phyloP scores from a whole-genome alignment of 2,329 filamentous ascomycete genomes.

The Colletotrichum sp. region DNA sequence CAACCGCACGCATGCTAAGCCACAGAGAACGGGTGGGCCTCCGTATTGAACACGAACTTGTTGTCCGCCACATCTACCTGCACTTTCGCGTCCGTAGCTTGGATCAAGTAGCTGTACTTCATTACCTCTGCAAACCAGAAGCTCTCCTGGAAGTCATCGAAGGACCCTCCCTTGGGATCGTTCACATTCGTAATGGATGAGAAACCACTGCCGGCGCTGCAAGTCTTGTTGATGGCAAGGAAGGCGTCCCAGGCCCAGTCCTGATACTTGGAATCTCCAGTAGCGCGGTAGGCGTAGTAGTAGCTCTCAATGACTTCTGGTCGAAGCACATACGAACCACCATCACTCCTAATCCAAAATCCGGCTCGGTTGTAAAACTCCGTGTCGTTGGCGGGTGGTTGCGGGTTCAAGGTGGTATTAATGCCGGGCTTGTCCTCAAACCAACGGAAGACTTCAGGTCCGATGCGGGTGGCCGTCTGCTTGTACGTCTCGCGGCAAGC shows the following conservation, averaged over 20 bases:
- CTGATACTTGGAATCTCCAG: conserved; percentile 76
- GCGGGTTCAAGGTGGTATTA: conserved; percentile 43
- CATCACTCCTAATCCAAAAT: conserved; percentile 67
- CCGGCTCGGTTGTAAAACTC: conserved; percentile 71
- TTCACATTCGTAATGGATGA: conserved; percentile 72
- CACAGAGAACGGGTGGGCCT: conserved; percentile 48
- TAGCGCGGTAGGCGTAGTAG: conserved; percentile 87
- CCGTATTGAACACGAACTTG: conserved; percentile 56
- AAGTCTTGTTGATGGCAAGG: conserved; percentile 67
- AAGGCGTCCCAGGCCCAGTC: conserved; percentile 87
- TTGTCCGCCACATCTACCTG: conserved; percentile 56
- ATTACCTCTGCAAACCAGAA: conserved; percentile 89
- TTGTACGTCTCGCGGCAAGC: conserved; percentile 79
- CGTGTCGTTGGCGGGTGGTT: conserved; percentile 47
- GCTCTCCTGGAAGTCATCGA: conserved; percentile 78
- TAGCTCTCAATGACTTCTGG: conserved; percentile 84
- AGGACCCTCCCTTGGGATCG: conserved; percentile 61
- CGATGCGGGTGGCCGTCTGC: conserved; percentile 73
- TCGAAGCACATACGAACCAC: conserved; percentile 69
- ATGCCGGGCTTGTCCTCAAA: conserved; percentile 42
- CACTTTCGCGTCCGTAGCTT: conserved; percentile 62
- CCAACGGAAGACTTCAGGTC: conserved; percentile 77
- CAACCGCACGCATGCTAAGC: not conserved
- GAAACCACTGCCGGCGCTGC: conserved; percentile 70
- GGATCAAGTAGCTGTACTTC: conserved; percentile 82